Conservation (phyloP, 306 rosid species). For the Mucuna pruriens region DNA sequence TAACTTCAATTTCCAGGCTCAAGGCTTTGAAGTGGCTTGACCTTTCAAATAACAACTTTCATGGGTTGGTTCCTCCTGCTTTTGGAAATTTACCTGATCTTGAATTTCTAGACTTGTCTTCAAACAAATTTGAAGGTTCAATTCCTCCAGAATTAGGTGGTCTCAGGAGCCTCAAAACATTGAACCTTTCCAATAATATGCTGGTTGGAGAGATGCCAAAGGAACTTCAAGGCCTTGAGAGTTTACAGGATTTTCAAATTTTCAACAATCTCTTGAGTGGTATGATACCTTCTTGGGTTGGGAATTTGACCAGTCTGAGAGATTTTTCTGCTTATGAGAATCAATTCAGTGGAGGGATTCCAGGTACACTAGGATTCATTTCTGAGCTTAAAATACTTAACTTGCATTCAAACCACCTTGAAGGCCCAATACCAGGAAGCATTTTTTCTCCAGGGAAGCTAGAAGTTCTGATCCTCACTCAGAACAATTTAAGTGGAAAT, state of each 20-base stretch:
- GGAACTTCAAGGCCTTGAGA: neutral
- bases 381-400: neutral
- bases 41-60: neutral
- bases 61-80: neutral
- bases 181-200: neutral
- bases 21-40: constrained; percentile 4
- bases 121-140: constrained; percentile 7
- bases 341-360: neutral
- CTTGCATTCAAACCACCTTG: neutral
- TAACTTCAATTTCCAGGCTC: neutral
- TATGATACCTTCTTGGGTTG: neutral
- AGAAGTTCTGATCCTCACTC: neutral
- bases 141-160: neutral
- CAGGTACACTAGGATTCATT: neutral
- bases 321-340: neutral
- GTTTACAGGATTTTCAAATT: neutral
- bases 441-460: neutral
- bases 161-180: neutral
- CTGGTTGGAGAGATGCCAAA: neutral
- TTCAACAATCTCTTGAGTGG: neutral
- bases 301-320: neutral
- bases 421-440: neutral
- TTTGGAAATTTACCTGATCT: neutral
- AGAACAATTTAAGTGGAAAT: neutral
- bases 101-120: neutral